These are phyloP conservation scores for Apiospora kogelbergensis DNA, from an alignment of 2,329 filamentous ascomycete species.

Conservation along the genomic window DNA sequence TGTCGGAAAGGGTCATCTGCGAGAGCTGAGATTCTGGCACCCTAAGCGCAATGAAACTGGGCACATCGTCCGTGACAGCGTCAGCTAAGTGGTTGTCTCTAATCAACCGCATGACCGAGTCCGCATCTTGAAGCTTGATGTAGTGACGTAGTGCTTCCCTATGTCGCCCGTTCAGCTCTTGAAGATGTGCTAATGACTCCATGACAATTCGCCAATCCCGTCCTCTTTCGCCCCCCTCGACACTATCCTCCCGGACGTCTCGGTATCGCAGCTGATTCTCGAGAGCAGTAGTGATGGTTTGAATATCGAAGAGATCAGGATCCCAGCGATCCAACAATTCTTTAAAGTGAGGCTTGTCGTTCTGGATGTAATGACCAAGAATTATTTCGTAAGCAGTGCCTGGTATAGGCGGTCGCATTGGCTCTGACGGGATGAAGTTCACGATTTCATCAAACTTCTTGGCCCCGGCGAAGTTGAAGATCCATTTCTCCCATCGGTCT, in stretches of 20 bases:
- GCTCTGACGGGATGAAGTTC: slow-evolving; percentile 73
- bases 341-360: slow-evolving; percentile 72
- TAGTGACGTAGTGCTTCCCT: slow-evolving; percentile 86
- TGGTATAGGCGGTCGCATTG: slow-evolving; percentile 77
- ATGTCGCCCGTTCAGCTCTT: slow-evolving; percentile 77
- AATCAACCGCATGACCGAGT: slow-evolving; percentile 84
- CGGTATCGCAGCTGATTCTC: slow-evolving; percentile 79
- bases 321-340: slow-evolving; percentile 83
- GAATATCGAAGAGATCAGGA: slow-evolving; percentile 78
- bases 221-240: slow-evolving; percentile 70
- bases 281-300: slow-evolving; percentile 72
- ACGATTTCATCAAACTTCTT: slow-evolving; percentile 89
- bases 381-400: slow-evolving; percentile 85
- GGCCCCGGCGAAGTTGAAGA: slow-evolving; percentile 85
- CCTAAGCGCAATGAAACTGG: slow-evolving; percentile 83
- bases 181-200: slow-evolving; percentile 80
- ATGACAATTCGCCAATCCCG: slow-evolving; percentile 89
- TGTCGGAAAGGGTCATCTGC: slow-evolving; percentile 65
- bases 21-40: slow-evolving; percentile 70
- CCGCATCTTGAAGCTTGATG: slow-evolving; percentile 87
- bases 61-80: slow-evolving; percentile 84
- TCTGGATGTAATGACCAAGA: slow-evolving; percentile 82
- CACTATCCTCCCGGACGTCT: slow-evolving; percentile 72
- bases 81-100: slow-evolving; percentile 87
- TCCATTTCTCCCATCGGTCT: slow-evolving; percentile 91